phyloP scores from a whole-genome alignment of 108 stramenopile species.

The Nannochloropsis granulata region DNA sequence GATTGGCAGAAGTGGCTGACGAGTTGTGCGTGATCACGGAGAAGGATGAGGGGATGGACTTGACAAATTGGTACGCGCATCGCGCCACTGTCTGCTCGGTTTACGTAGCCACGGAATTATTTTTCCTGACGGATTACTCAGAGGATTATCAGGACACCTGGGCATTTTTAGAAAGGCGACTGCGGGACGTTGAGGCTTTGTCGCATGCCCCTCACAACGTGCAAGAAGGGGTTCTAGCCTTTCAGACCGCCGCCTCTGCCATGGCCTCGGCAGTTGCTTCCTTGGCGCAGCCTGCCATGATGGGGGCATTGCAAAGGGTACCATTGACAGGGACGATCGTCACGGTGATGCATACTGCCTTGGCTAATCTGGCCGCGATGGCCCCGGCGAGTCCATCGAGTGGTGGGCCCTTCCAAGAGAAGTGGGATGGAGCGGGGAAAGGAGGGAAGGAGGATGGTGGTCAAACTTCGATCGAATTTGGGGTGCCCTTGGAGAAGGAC shows the following conservation, averaged over 20 bases:
- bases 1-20: neutral
- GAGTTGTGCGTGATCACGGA: neutral
- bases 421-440: neutral
- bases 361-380: neutral
- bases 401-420: neutral
- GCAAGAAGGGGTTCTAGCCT: neutral
- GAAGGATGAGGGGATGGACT: neutral
- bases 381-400: neutral
- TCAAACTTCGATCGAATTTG: neutral
- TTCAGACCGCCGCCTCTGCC: neutral
- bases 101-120: neutral
- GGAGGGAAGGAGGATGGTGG: neutral
- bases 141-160: neutral
- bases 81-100: neutral
- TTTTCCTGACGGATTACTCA: neutral
- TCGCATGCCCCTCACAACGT: neutral
- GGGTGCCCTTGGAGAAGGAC: neutral
- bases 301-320: neutral
- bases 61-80: neutral
- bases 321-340: neutral
- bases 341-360: neutral
- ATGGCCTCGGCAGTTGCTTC: neutral
- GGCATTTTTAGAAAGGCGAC: neutral
- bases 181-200: neutral
- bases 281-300: neutral